These are phyloP conservation scores for Trichaptum fuscoviolaceum DNA, from an alignment of 768 basidiomycete genomes.

Conservation along the genomic window DNA sequence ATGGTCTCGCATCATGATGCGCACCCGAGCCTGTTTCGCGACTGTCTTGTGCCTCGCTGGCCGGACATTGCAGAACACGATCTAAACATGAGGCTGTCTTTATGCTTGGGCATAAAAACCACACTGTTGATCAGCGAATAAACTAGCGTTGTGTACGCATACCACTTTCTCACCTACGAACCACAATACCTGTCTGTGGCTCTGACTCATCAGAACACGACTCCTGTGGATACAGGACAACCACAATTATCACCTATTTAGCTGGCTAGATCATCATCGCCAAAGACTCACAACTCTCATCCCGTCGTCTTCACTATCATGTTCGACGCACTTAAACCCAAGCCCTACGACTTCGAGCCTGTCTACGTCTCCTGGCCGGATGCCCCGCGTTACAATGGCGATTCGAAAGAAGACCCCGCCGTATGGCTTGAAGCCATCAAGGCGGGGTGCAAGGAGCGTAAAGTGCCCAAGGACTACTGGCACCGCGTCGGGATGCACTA, in stretches of 20 bases:
- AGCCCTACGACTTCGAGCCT: constrained; percentile 70
- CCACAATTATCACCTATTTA: not conserved
- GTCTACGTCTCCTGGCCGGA: constrained; percentile 60
- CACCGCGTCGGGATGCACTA: constrained; percentile 76
- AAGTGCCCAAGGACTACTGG: constrained; percentile 78
- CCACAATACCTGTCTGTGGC: not conserved
- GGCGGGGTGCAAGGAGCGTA: constrained; percentile 62
- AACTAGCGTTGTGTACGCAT: not conserved
- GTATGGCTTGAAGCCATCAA: constrained; percentile 72
- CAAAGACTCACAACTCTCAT: not conserved
- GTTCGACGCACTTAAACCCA: constrained; percentile 76
- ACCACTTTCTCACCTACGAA: not conserved
- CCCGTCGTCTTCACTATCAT: constrained; percentile 30
- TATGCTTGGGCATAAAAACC: not conserved
- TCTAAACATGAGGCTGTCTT: not conserved
- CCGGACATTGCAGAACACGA: not conserved
- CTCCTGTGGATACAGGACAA: not conserved
- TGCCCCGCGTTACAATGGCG: constrained; percentile 62
- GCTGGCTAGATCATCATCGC: not conserved
- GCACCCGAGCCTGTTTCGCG: not conserved
- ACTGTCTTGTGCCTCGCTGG: not conserved
- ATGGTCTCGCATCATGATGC: not conserved
- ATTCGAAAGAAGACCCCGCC: constrained; percentile 59
- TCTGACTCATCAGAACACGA: not conserved
- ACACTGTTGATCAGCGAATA: not conserved